Percentiles rank a stretch among this genome's conserved stretches.
phyloP scores from a whole-genome alignment of 345 rosid genomes.

The Melaleuca quinquenervia region DNA sequence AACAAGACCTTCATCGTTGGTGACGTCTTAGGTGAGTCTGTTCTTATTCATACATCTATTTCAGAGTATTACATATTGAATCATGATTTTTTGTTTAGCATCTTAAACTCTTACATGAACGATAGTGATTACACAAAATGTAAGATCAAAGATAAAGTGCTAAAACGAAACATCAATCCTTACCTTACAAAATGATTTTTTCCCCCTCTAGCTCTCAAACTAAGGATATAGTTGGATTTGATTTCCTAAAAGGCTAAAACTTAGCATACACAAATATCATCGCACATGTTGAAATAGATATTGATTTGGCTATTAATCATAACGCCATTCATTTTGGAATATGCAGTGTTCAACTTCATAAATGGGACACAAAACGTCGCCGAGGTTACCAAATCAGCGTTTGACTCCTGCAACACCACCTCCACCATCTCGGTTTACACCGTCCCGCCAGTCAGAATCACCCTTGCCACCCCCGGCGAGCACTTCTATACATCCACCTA shows the following conservation, averaged over 20 bases:
- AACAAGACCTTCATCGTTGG: conserved; percentile 10
- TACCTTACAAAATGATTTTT: not conserved
- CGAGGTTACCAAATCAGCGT: conserved; percentile 26
- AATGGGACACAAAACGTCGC: conserved; percentile 39
- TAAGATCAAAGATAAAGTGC: not conserved
- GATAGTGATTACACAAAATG: not conserved
- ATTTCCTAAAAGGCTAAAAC: not conserved
- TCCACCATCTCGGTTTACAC: conserved; percentile 9
- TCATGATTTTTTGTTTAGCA: not conserved
- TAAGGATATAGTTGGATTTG: not conserved
- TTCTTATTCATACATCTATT: not conserved
- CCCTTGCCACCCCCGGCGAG: conserved; percentile 29
- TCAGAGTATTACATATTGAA: not conserved
- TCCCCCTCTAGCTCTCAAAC: not conserved
- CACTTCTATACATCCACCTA: conserved; percentile 35
- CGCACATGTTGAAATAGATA: not conserved
- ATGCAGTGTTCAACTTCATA: conserved; percentile 36
- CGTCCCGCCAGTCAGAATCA: conserved; percentile 21
- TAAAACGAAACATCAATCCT: not conserved
- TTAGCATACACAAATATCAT: not conserved
- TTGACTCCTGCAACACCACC: conserved; percentile 18
- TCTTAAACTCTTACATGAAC: not conserved
- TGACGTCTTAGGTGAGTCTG: conserved; percentile 2
- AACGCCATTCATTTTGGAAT: not conserved
- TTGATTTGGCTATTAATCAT: not conserved